A percentile compares a stretch with the other conserved stretches of the same genome.
These are phyloP conservation scores for Micractinium conductrix DNA, from an alignment of 139 green algal species.

Conservation along the genomic window DNA sequence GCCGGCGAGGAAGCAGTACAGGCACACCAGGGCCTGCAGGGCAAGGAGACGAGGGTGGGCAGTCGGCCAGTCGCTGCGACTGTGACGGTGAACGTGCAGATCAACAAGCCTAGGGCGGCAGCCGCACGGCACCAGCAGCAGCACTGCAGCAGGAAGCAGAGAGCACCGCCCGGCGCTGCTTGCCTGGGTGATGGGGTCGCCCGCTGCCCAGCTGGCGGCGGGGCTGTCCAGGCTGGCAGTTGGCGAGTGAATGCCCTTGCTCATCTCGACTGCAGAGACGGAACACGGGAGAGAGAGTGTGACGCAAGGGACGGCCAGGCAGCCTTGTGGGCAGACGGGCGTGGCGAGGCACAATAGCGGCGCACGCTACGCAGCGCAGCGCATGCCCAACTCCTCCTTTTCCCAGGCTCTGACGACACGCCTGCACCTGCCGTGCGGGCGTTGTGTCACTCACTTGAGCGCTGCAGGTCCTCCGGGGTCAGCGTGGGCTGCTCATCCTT, in stretches of 20 bases:
- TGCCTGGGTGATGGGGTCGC: constrained; percentile 18
- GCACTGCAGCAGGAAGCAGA: background rate
- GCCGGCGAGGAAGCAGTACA: constrained; percentile 89
- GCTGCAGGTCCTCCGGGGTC: constrained; percentile 32
- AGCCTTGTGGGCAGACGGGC: no score
- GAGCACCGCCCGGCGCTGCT: no score
- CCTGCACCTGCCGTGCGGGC: no score
- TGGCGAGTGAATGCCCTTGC: constrained; percentile 1
- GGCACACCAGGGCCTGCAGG: constrained; percentile 68
- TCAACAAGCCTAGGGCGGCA: background rate
- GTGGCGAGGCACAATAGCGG: no score
- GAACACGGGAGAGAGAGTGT: no score
- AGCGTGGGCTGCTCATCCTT: constrained; percentile 58
- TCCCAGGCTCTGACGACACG: no score
- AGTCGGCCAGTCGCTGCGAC: no score
- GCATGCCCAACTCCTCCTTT: no score
- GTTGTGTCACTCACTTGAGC: constrained; percentile 16
- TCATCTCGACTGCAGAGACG: constrained; percentile 10
- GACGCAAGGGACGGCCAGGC: no score
- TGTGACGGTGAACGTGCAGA: background rate
- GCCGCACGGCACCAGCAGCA: background rate
- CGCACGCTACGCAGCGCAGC: no score
- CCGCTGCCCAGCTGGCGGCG: background rate
- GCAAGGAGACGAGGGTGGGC: background rate
- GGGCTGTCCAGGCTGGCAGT: background rate